These are phyloP conservation scores for Ganoderma lingzhi DNA, from an alignment of 1,284 basidiomycete genomes.

Conservation along the genomic window DNA sequence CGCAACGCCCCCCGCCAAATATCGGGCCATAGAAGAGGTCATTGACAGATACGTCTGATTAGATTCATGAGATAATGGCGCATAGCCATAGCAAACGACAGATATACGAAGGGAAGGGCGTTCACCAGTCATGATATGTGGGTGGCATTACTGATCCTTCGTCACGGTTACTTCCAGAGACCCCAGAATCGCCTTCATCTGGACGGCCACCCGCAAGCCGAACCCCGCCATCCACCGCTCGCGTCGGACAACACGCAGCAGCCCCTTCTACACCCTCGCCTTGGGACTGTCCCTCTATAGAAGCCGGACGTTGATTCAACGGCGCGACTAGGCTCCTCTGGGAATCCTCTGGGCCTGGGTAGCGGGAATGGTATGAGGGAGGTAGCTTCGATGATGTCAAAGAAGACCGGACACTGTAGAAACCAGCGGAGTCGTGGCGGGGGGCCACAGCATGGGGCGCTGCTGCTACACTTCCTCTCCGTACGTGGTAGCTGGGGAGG, in stretches of 20 bases:
- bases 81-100: too few species aligned
- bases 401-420: neutral
- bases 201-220: neutral
- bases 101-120: neutral
- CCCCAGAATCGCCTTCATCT: neutral
- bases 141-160: neutral
- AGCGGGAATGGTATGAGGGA: constrained; percentile 1
- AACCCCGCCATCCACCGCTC: neutral
- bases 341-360: neutral
- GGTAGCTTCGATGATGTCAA: neutral
- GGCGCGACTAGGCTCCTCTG: neutral
- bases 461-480: neutral
- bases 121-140: neutral
- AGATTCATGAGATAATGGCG: neutral
- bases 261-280: neutral
- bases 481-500: neutral
- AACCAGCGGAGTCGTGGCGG: neutral
- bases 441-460: neutral
- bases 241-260: neutral
- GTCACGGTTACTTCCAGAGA: neutral
- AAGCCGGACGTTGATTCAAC: neutral
- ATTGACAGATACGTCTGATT: neutral
- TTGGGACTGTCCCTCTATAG: neutral
- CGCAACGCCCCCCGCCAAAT: too few species aligned
- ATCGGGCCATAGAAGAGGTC: neutral